Conservation (phyloP, 2,329 filamentous ascomycete genomes). For the Xylariaceae sp. region DNA sequence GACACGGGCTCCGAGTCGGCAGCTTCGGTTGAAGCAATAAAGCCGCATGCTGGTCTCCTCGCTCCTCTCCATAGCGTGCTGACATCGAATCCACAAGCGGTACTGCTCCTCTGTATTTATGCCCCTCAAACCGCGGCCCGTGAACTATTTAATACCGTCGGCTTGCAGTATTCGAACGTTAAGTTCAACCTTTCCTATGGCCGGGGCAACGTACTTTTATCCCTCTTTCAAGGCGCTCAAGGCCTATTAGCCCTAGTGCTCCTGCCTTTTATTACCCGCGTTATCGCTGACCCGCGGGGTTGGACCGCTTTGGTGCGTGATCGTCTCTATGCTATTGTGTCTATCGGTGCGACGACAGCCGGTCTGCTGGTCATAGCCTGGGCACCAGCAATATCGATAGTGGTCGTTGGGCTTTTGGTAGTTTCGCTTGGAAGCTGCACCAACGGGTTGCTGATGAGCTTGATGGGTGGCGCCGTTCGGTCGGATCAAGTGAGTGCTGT, state of each 20-base stretch:
- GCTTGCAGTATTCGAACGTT: slow-evolving; percentile 5
- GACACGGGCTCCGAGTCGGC: background rate
- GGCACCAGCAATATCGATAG: background rate
- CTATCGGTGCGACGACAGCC: background rate
- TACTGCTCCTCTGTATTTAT: slow-evolving; percentile 3
- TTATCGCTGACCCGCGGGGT: background rate
- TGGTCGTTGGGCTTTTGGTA: slow-evolving; percentile 1
- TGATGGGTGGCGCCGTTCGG: background rate
- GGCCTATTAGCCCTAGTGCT: slow-evolving; percentile 1
- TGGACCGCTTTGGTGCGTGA: slow-evolving; percentile 5
- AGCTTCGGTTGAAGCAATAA: background rate
- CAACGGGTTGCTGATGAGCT: slow-evolving; percentile 3
- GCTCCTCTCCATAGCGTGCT: background rate
- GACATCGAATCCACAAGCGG: background rate
- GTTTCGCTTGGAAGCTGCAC: slow-evolving; percentile 6
- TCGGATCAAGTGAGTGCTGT: background rate
- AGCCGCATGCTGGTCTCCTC: background rate
- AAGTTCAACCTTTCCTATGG: slow-evolving; percentile 4
- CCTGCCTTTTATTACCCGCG: background rate
- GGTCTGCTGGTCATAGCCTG: background rate
- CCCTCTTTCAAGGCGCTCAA: slow-evolving; percentile 1
- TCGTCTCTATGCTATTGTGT: background rate
- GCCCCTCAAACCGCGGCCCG: slow-evolving; percentile 2
- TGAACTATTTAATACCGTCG: slow-evolving; percentile 1
- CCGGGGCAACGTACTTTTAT: slow-evolving; percentile 2